Base-by-base conservation (phyloP, 169 alveolate species). In the Plasmodium berghei region DNA sequence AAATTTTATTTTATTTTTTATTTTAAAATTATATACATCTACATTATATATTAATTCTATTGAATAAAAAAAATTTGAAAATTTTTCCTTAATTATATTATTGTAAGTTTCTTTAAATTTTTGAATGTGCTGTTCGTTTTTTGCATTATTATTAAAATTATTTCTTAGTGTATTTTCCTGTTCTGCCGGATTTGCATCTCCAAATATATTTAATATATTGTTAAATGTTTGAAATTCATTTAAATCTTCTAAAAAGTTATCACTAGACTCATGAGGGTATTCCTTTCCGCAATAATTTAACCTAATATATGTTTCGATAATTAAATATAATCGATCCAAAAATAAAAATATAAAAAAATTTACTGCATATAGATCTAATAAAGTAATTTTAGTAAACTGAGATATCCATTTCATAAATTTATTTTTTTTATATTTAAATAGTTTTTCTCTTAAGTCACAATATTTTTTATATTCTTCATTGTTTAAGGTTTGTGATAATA, bases 351-450 rank as follows among this genome's bases (percentile, higher is more conserved):
- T 80, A 71, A 80, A 80, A 80, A 80, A 80, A 24, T 80, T 80
- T 3, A 80, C 72, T 66, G 69, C 26, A 40, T 66, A 80, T 8
- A 80, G n/a, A 34, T 80, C 83, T 16, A 80, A 16, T 1, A 64
- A 55, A 26, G 54, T 69, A 16, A 67, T 80, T 67, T 34, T 80
- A 1, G 90, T 80, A 56, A 80, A 80, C 48, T 80, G 69, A 55
- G 85, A 14, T 52, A 80, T 24, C 90, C 90, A 80, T 55, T 58
- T 80, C 18, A 80, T 67, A 66, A 80, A 80, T 59, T 80, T 80
- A 40, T 80, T 80, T 80, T 69, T 80, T 64, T 80, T 80, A 54
- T 80, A 80, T 48, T 80, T 80, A 80, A 80, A 80, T 80, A 80
- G 52, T 45, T 80, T 80, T 59, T 80, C 90, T 71, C 90, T 66